These are phyloP conservation scores for Chiua virens DNA, from an alignment of 768 basidiomycete genomes.

Conservation along the genomic window DNA sequence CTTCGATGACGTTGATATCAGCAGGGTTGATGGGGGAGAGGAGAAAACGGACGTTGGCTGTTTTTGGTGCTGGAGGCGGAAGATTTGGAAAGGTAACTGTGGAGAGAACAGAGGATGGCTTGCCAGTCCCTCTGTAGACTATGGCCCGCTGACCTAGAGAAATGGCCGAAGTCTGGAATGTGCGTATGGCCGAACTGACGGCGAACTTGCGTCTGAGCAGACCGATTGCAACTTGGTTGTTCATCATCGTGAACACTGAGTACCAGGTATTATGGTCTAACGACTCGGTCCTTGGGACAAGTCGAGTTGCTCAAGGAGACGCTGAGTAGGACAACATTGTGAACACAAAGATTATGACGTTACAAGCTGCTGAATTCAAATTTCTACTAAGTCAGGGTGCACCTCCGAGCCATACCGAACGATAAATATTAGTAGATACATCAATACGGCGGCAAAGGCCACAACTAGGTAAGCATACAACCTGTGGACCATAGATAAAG, in stretches of 20 bases:
- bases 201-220: neutral
- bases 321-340: too few species aligned
- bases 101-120: slow-evolving; percentile 59
- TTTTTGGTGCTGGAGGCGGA: slow-evolving; percentile 51
- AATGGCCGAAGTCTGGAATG: slow-evolving; percentile 34
- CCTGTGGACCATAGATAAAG: slow-evolving; percentile 18
- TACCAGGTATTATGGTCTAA: too few species aligned
- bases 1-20: slow-evolving; percentile 79
- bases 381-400: too few species aligned
- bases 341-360: too few species aligned
- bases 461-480: slow-evolving; percentile 24
- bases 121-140: slow-evolving; percentile 60
- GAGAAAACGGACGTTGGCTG: slow-evolving; percentile 65
- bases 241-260: neutral
- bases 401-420: neutral
- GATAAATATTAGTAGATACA: slow-evolving; percentile 13
- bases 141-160: slow-evolving; percentile 55
- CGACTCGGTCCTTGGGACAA: too few species aligned
- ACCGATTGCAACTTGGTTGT: too few species aligned
- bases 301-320: too few species aligned
- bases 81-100: slow-evolving; percentile 52
- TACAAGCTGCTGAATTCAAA: too few species aligned
- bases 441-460: neutral
- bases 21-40: slow-evolving; percentile 81
- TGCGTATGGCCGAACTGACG: slow-evolving; percentile 6